Conservation (phyloP, 2,329 filamentous ascomycete species). For the Colletotrichum sp. region DNA sequence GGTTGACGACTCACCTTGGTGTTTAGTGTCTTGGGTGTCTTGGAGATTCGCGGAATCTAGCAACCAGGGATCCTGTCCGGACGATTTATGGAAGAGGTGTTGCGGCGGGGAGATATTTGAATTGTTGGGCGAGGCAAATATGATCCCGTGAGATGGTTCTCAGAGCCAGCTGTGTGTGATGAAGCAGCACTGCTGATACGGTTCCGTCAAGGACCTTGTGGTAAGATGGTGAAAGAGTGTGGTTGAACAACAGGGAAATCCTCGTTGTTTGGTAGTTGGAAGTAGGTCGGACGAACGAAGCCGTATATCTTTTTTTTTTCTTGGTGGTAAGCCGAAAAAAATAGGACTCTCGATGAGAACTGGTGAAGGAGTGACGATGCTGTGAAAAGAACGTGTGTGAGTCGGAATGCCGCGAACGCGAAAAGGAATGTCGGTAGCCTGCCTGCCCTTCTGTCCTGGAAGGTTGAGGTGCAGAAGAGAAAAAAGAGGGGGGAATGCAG, state of each 20-base stretch:
- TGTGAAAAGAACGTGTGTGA: constrained; percentile 12
- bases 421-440: constrained; percentile 20
- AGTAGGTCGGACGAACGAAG: constrained; percentile 16
- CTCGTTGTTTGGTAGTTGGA: constrained; percentile 16
- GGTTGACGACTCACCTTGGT: constrained; percentile 6
- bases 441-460: constrained; percentile 22
- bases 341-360: constrained; percentile 14
- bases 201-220: constrained; percentile 26
- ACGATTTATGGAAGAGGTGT: background rate
- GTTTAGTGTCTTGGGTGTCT: constrained; percentile 5
- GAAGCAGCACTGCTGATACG: constrained; percentile 28
- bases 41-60: constrained; percentile 8
- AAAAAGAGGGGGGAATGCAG: constrained; percentile 2
- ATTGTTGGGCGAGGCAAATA: background rate
- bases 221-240: constrained; percentile 22
- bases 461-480: constrained; percentile 19
- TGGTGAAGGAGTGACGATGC: constrained; percentile 22
- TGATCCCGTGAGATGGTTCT: constrained; percentile 20
- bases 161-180: constrained; percentile 20
- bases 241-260: constrained; percentile 25
- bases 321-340: constrained; percentile 14
- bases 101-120: background rate
- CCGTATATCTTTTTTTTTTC: constrained; percentile 11
- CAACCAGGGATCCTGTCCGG: constrained; percentile 1
- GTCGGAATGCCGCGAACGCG: background rate